phyloP scores from a whole-genome alignment of 2,329 filamentous ascomycete species.

The Aureobasidium uvarum region DNA sequence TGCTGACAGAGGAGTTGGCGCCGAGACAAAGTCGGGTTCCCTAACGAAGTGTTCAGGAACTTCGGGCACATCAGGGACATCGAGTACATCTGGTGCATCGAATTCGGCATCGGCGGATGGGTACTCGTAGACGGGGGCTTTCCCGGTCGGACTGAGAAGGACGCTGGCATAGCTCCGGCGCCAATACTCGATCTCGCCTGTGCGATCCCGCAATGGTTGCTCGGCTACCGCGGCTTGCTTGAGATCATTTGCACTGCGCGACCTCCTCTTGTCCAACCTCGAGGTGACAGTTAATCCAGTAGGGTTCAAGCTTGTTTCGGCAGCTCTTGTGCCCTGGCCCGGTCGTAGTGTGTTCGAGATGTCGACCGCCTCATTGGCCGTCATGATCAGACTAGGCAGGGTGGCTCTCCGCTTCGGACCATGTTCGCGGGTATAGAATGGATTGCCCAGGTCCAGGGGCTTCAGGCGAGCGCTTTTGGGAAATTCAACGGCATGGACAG shows the following conservation, averaged over 20 bases:
- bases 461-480: conserved; percentile 40
- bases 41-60: neutral
- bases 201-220: conserved; percentile 35
- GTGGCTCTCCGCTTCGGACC: conserved; percentile 32
- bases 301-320: neutral
- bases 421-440: conserved; percentile 32
- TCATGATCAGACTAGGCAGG: conserved; percentile 35
- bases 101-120: neutral
- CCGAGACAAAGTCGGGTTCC: neutral
- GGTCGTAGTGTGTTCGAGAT: conserved; percentile 26
- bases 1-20: conserved; percentile 2
- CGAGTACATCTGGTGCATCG: neutral
- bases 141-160: conserved; percentile 35
- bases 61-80: neutral
- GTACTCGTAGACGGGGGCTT: conserved; percentile 1
- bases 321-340: conserved; percentile 21
- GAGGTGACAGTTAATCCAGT: conserved; percentile 29
- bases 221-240: conserved; percentile 28
- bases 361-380: conserved; percentile 33
- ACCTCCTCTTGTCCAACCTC: conserved; percentile 36
- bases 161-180: conserved; percentile 37
- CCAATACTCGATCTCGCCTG: conserved; percentile 41
- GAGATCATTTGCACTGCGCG: conserved; percentile 39
- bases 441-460: conserved; percentile 39
- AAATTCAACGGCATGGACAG: conserved; percentile 39